Percentiles rank a stretch among this genome's conserved stretches.
These are phyloP conservation scores for Ceratobasidium papillatum DNA, from an alignment of 1,284 basidiomycete species.

Conservation along the genomic window DNA sequence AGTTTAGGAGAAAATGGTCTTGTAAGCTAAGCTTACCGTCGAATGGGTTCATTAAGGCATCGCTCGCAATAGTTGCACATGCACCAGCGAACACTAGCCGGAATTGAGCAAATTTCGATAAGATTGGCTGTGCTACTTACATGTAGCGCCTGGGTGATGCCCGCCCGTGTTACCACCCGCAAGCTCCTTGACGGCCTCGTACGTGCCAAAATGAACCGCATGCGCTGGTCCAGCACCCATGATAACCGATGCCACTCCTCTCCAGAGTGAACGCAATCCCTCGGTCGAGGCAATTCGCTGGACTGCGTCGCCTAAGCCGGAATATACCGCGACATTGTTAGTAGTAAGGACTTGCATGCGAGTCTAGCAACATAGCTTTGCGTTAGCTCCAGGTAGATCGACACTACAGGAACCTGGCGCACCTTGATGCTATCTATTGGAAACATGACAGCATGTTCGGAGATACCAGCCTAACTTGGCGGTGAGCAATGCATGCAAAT, in stretches of 20 bases:
- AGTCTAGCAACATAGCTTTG: conserved; percentile 65
- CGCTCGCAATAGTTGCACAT: conserved; percentile 91
- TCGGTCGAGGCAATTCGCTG: conserved; percentile 92
- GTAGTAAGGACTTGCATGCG: conserved; percentile 97
- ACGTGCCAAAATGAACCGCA: conserved; percentile 96
- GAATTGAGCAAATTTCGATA: neutral
- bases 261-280: conserved; percentile 90
- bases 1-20: neutral
- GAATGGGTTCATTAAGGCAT: conserved; percentile 99
- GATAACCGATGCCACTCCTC: conserved; percentile 97
- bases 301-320: conserved; percentile 88
- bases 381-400: neutral
- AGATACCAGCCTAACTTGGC: conserved; percentile 86
- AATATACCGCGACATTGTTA: conserved; percentile 84
- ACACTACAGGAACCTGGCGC: conserved; percentile 49
- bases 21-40: conserved; percentile 72
- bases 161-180: conserved; percentile 86
- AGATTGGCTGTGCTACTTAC: conserved; percentile 57
- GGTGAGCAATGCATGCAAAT: conserved; percentile 29
- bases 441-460: conserved; percentile 99
- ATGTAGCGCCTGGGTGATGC: conserved; percentile 83
- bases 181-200: conserved; percentile 94
- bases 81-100: conserved; percentile 87
- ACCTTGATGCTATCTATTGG: conserved; percentile 99
- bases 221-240: conserved; percentile 98